Evolutionary conservation across 805 yeast genomes (phyloP).

Genomic region (Metschnikowia picachoensis): DNA sequence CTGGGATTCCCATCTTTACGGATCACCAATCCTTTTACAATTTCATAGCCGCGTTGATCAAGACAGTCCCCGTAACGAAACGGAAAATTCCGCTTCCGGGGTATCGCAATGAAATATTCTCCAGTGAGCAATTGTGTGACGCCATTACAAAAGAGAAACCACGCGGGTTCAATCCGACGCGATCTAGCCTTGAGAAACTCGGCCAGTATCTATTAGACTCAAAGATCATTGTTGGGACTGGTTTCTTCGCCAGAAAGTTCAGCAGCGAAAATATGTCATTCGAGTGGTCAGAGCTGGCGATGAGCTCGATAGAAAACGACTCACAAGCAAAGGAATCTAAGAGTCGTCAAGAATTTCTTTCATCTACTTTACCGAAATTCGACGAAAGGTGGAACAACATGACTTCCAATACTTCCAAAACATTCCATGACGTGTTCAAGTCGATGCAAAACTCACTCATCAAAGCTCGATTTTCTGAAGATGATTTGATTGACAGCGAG

Average conservation of each 20-base stretch:
- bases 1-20: conserved; percentile 20
- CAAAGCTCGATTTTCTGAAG: conserved; percentile 28
- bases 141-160: conserved; percentile 24
- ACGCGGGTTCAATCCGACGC: conserved; percentile 32
- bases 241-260: conserved; percentile 34
- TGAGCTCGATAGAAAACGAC: conserved; percentile 6
- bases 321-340: not conserved
- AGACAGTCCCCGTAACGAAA: conserved; percentile 23
- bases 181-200: conserved; percentile 35
- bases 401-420: conserved; percentile 26
- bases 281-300: conserved; percentile 39
- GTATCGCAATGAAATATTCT: conserved; percentile 35
- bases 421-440: conserved; percentile 31
- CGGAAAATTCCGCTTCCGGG: conserved; percentile 40
- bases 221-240: conserved; percentile 30
- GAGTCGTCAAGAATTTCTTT: not conserved
- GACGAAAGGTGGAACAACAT: conserved; percentile 19
- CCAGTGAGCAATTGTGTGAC: conserved; percentile 36
- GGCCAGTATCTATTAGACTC: conserved; percentile 38
- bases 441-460: conserved; percentile 29
- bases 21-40: conserved; percentile 18
- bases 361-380: not conserved
- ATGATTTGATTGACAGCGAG: conserved; percentile 25
- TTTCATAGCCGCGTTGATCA: conserved; percentile 23
- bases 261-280: conserved; percentile 43